Conservation (phyloP, 2,329 filamentous ascomycete species). For the Metarhizium rileyi region DNA sequence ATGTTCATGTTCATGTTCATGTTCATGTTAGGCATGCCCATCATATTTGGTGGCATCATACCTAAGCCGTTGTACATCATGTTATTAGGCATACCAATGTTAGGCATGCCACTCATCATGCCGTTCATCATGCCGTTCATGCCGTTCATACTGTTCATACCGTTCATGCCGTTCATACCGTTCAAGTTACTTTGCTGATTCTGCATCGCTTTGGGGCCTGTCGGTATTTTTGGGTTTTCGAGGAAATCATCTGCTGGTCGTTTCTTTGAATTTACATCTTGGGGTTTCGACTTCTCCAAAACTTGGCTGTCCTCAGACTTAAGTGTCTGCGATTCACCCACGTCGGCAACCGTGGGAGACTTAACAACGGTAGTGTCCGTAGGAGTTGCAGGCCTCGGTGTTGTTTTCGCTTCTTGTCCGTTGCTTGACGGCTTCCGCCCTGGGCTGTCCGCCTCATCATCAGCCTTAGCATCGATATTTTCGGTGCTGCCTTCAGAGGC, state of each 20-base stretch:
- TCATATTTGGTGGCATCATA: conserved; percentile 26
- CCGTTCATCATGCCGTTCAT: conserved; percentile 20
- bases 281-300: conserved; percentile 18
- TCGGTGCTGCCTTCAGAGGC: conserved; percentile 26
- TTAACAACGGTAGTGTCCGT: conserved; percentile 13
- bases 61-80: not conserved
- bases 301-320: conserved; percentile 30
- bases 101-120: conserved; percentile 18
- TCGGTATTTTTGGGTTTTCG: conserved; percentile 55
- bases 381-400: conserved; percentile 25
- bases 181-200: conserved; percentile 37
- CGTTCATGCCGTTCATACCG: conserved; percentile 34
- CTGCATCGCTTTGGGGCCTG: conserved; percentile 57
- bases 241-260: conserved; percentile 66
- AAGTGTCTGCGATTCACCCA: conserved; percentile 13
- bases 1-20: conserved; percentile 14
- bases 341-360: conserved; percentile 21
- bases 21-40: conserved; percentile 27
- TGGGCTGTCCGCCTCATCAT: conserved; percentile 22
- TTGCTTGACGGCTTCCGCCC: not conserved
- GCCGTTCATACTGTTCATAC: conserved; percentile 27
- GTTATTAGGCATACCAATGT: no score
- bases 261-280: conserved; percentile 54
- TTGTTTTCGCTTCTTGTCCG: conserved; percentile 16
- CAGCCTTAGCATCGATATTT: conserved; percentile 22